Evolutionary conservation across 2,329 filamentous ascomycete species (phyloP).

Genomic region (Fusarium fracticaudum): DNA sequence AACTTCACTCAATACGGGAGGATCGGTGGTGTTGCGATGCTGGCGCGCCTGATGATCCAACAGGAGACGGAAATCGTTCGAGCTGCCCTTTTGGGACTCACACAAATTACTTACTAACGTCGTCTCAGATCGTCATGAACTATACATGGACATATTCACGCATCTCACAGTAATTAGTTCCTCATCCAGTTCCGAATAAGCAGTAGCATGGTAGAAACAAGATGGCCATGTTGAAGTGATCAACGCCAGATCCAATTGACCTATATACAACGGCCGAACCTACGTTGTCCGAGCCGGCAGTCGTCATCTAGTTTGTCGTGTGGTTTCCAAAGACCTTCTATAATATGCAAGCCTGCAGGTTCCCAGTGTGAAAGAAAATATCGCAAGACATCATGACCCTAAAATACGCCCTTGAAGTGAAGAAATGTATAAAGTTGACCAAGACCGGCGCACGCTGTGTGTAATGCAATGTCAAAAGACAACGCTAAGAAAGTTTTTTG

Average conservation of each 20-base stretch:
- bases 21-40: background rate
- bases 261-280: conserved; percentile 43
- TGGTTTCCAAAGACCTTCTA: conserved; percentile 47
- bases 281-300: conserved; percentile 33
- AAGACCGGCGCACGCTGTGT: conserved; percentile 43
- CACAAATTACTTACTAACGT: background rate
- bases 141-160: background rate
- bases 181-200: background rate
- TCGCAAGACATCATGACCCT: conserved; percentile 46
- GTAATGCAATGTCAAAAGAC: conserved; percentile 42
- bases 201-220: conserved; percentile 20
- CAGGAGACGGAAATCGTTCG: background rate
- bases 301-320: conserved; percentile 44
- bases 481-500: conserved; percentile 24
- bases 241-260: conserved; percentile 42
- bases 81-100: background rate
- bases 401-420: conserved; percentile 43
- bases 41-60: background rate
- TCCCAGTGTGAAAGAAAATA: conserved; percentile 41
- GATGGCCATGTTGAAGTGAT: conserved; percentile 33
- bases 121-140: background rate
- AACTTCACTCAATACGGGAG: background rate
- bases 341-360: conserved; percentile 49
- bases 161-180: background rate
- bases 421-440: conserved; percentile 39